Conservation (phyloP, 2,329 filamentous ascomycete species). For the Plectosphaerella cucumerina region DNA sequence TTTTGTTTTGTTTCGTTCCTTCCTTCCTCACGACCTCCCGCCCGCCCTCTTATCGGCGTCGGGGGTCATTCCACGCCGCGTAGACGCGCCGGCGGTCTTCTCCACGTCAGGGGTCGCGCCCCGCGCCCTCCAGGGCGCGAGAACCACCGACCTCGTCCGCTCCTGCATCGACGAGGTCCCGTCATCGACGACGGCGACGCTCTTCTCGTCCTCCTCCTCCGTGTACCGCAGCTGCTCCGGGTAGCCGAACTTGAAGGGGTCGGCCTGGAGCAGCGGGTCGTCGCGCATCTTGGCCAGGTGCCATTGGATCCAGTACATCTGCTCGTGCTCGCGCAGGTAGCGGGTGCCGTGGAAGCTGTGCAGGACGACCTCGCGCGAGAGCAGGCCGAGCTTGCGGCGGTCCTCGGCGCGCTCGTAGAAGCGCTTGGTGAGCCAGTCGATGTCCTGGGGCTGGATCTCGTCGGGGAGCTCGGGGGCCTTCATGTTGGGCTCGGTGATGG, state of each 20-base stretch:
- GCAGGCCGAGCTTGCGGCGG: slow-evolving; percentile 53
- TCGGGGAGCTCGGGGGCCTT: slow-evolving; percentile 20
- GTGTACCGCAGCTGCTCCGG: neutral
- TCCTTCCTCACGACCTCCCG: too few relatives aligned
- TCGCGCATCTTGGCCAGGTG: slow-evolving; percentile 24
- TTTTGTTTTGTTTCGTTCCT: too few relatives aligned
- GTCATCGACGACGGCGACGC: neutral
- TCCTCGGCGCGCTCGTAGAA: slow-evolving; percentile 58
- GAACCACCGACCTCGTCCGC: neutral
- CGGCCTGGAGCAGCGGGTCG: slow-evolving; percentile 3
- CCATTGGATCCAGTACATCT: slow-evolving; percentile 51
- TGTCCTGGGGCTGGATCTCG: slow-evolving; percentile 41
- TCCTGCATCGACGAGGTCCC: neutral
- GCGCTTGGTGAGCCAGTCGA: slow-evolving; percentile 46
- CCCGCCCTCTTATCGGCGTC: neutral
- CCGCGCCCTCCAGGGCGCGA: neutral
- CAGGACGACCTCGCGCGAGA: slow-evolving; percentile 52
- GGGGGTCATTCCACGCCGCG: neutral
- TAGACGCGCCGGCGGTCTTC: too few relatives aligned
- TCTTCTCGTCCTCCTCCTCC: neutral
- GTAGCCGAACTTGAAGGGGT: slow-evolving; percentile 1
- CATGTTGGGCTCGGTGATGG: slow-evolving; percentile 15
- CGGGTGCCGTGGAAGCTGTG: slow-evolving; percentile 55
- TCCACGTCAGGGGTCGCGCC: neutral
- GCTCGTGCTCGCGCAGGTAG: slow-evolving; percentile 58